Conservation (phyloP, 2,329 filamentous ascomycete genomes). For the Fusarium denticulatum region DNA sequence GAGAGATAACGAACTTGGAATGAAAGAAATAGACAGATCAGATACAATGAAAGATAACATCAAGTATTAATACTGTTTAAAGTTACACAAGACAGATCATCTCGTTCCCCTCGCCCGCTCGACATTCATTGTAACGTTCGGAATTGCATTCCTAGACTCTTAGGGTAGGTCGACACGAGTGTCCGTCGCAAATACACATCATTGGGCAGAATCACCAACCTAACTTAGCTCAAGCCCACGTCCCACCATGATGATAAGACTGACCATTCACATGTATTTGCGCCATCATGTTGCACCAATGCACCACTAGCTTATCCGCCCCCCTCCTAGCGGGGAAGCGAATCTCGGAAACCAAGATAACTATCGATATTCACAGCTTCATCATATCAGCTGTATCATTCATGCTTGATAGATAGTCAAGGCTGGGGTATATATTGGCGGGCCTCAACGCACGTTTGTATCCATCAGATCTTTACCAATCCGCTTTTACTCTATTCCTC, state of each 20-base stretch:
- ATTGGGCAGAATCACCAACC: neutral
- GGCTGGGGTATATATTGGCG: neutral
- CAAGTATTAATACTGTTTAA: neutral
- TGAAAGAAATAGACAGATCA: accelerated
- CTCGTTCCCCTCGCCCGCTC: neutral
- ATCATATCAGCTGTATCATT: neutral
- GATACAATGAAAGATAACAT: neutral
- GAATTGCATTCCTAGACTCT: neutral
- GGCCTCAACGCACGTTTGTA: neutral
- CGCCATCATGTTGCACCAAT: neutral
- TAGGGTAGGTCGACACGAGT: neutral
- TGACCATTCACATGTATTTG: neutral
- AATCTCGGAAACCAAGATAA: neutral
- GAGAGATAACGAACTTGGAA: neutral
- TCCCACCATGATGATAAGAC: neutral
- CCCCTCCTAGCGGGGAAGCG: neutral
- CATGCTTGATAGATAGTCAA: neutral
- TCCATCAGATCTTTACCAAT: no score
- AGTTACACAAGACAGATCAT: accelerated
- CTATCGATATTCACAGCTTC: neutral
- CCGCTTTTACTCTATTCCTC: neutral
- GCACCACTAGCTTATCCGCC: neutral
- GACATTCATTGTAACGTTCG: neutral
- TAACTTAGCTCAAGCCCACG: neutral
- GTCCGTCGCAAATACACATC: neutral